Conservation (phyloP, 441 rosid species). For the Adansonia grandidieri region DNA sequence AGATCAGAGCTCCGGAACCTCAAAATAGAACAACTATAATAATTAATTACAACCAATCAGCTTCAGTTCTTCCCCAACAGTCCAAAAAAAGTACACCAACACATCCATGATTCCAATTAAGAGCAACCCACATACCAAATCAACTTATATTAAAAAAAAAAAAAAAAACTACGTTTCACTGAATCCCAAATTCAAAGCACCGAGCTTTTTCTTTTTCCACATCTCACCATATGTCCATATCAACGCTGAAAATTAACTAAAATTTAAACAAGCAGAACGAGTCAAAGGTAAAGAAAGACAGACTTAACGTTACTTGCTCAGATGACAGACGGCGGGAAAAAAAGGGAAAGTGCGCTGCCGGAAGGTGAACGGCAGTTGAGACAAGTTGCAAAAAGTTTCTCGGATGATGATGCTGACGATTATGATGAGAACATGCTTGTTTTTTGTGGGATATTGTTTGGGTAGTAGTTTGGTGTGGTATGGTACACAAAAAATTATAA, state of each 20-base stretch:
- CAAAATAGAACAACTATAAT: slow-evolving; percentile 22
- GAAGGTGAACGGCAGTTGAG: slow-evolving; percentile 29
- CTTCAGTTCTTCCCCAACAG: slow-evolving; percentile 68
- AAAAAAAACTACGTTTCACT: neutral
- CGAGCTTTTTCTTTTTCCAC: slow-evolving; percentile 19
- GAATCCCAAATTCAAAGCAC: slow-evolving; percentile 29
- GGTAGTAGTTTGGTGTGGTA: slow-evolving; percentile 28
- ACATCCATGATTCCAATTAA: slow-evolving; percentile 75
- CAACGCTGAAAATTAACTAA: neutral
- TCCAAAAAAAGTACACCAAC: slow-evolving; percentile 61
- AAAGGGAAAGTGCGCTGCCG: slow-evolving; percentile 20
- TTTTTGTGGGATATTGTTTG: slow-evolving; percentile 18
- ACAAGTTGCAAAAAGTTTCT: slow-evolving; percentile 25
- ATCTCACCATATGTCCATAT: neutral
- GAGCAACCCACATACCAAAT: slow-evolving; percentile 62
- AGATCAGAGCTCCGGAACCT: slow-evolving; percentile 46
- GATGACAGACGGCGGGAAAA: slow-evolving; percentile 20
- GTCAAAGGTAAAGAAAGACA: slow-evolving; percentile 10
- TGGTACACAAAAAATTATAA: slow-evolving; percentile 25
- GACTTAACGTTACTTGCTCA: slow-evolving; percentile 23
- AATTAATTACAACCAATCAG: slow-evolving; percentile 52
- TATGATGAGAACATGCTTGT: slow-evolving; percentile 34
- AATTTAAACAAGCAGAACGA: neutral
- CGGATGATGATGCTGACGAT: slow-evolving; percentile 29
- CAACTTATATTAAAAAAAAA: slow-evolving; percentile 13